Percentiles rank a stretch among this genome's conserved stretches.
These are phyloP conservation scores for Zygosaccharomyces siamensis DNA, from an alignment of 805 yeast species.

Conservation along the genomic window DNA sequence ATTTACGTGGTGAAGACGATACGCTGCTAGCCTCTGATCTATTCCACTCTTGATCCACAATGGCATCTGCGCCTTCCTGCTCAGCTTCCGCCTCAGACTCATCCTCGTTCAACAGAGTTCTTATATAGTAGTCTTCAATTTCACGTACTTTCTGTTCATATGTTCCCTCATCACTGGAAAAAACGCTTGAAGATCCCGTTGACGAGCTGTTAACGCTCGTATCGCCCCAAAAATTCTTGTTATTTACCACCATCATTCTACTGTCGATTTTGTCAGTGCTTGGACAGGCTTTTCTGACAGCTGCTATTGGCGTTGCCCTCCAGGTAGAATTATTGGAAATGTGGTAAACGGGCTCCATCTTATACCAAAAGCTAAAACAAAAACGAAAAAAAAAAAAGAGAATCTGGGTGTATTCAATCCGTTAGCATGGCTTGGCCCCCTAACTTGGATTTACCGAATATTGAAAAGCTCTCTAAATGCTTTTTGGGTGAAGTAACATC, in stretches of 20 bases:
- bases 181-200: constrained; percentile 26
- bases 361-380: background rate
- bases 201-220: constrained; percentile 2
- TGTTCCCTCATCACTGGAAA: constrained; percentile 24
- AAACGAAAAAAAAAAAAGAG: background rate
- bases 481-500: background rate
- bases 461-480: background rate
- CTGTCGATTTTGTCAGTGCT: background rate
- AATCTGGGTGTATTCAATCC: constrained; percentile 5
- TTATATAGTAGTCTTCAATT: constrained; percentile 34
- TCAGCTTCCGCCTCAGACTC: constrained; percentile 6
- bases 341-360: background rate
- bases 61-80: constrained; percentile 3
- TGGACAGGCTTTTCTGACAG: background rate
- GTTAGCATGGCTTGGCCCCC: constrained; percentile 3
- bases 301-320: background rate
- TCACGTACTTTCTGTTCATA: constrained; percentile 28
- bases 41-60: background rate
- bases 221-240: background rate
- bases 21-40: background rate
- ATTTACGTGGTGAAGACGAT: background rate
- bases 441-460: background rate
- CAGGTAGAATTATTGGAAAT: background rate
- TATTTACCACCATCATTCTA: background rate
- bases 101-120: constrained; percentile 29